A percentile compares a stretch with the other conserved stretches of the same genome.
Evolutionary conservation across 257 asterid genomes (phyloP).

Genomic region (Coffea eugenioides): DNA sequence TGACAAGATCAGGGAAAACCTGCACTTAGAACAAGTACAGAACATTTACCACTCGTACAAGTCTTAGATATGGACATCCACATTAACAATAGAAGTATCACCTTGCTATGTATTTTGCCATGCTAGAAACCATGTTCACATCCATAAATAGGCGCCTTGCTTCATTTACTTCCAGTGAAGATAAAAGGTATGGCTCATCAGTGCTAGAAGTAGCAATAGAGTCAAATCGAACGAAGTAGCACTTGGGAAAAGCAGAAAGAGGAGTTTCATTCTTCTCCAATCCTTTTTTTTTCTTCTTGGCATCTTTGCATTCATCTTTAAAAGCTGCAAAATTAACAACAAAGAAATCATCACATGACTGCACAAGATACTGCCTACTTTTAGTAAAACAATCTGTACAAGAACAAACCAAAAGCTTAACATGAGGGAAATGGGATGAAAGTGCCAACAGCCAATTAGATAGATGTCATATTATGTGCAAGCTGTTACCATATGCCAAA

Average conservation of each 20-base stretch:
- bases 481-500: not conserved
- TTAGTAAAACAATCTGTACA: not conserved
- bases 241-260: constrained; percentile 32
- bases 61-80: not conserved
- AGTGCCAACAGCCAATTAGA: too few species aligned
- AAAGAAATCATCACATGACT: constrained; percentile 7
- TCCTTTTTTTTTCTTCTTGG: constrained; percentile 39
- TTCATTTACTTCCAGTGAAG: constrained; percentile 37
- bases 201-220: constrained; percentile 28
- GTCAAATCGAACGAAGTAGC: constrained; percentile 59
- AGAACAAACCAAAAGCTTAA: not conserved
- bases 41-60: not conserved
- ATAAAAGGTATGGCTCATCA: constrained; percentile 31
- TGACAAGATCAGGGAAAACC: constrained; percentile 79
- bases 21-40: constrained; percentile 32
- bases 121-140: constrained; percentile 53
- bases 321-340: constrained; percentile 48
- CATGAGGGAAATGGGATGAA: not conserved
- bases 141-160: constrained; percentile 82
- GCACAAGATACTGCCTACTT: not conserved
- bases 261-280: constrained; percentile 23
- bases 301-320: constrained; percentile 65
- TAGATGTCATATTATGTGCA: too few species aligned
- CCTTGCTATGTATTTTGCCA: constrained; percentile 91
- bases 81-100: constrained; percentile 10